Evolutionary conservation across 352 stramenopile species (phyloP).

Genomic region (Pilasporangium apinafurcum): DNA sequence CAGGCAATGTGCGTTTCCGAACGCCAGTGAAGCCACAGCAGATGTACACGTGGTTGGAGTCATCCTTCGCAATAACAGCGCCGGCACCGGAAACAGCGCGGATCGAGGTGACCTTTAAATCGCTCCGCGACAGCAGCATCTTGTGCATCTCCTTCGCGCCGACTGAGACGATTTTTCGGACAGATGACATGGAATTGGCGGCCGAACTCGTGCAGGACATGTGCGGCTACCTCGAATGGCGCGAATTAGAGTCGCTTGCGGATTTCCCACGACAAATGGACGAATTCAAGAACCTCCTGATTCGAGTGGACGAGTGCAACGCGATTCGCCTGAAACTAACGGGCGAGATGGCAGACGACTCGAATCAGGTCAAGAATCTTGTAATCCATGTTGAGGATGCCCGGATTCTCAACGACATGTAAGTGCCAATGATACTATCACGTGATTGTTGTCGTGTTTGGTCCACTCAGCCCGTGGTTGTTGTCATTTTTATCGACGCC

Average conservation of each 20-base stretch:
- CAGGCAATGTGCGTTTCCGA: slow-evolving; percentile 58
- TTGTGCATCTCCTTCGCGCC: slow-evolving; percentile 39
- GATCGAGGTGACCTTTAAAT: slow-evolving; percentile 52
- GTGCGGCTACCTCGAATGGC: slow-evolving; percentile 73
- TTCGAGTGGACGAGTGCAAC: slow-evolving; percentile 86
- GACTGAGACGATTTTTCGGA: slow-evolving; percentile 62
- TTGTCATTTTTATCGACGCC: background rate
- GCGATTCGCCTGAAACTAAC: slow-evolving; percentile 84
- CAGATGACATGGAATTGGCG: slow-evolving; percentile 83
- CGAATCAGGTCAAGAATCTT: slow-evolving; percentile 87
- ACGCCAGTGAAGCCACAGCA: slow-evolving; percentile 69
- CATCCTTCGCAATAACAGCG: slow-evolving; percentile 45
- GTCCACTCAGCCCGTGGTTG: too few species aligned
- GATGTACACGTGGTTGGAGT: slow-evolving; percentile 68
- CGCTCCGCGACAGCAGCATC: slow-evolving; percentile 41
- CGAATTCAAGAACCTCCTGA: slow-evolving; percentile 60
- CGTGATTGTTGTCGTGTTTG: too few species aligned
- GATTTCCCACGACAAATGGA: slow-evolving; percentile 89
- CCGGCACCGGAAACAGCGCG: slow-evolving; percentile 27
- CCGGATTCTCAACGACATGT: slow-evolving; percentile 91
- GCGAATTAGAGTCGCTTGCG: slow-evolving; percentile 75
- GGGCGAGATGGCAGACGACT: slow-evolving; percentile 92
- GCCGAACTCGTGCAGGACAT: slow-evolving; percentile 89
- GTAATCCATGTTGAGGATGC: slow-evolving; percentile 89
- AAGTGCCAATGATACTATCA: slow-evolving; percentile 11